Evolutionary conservation across 2,329 filamentous ascomycete genomes (phyloP).

Genomic region (Talaromyces atroroseus): DNA sequence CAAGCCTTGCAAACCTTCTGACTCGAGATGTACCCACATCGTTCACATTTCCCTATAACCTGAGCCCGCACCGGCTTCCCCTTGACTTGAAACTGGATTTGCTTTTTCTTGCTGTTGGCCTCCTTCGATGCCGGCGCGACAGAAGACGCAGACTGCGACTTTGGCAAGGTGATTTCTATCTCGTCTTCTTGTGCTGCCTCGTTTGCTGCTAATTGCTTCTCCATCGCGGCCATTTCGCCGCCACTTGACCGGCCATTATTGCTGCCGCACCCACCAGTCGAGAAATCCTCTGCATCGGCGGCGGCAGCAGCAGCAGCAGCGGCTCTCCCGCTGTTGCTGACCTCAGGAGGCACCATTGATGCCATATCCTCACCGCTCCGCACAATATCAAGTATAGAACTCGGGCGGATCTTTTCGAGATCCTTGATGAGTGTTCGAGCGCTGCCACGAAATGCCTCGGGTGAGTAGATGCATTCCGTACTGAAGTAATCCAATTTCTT

Average conservation of each 20-base stretch:
- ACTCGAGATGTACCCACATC: conserved; percentile 92
- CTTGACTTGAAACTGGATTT: conserved; percentile 20
- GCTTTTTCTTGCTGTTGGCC: conserved; percentile 20
- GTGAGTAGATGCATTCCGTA: conserved; percentile 97
- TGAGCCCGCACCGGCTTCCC: conserved; percentile 54
- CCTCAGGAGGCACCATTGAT: conserved; percentile 64
- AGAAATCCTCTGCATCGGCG: conserved; percentile 49
- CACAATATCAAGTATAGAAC: conserved; percentile 91
- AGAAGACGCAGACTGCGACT: conserved; percentile 10
- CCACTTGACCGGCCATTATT: conserved; percentile 61
- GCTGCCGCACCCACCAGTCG: conserved; percentile 68
- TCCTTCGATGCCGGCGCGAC: conserved; percentile 7
- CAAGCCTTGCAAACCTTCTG: conserved; percentile 93
- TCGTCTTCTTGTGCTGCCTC: conserved; percentile 59
- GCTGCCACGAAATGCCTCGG: conserved; percentile 91
- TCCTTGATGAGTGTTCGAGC: conserved; percentile 92
- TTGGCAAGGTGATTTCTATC: conserved; percentile 54
- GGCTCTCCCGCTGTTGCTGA: conserved; percentile 32
- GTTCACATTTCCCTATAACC: conserved; percentile 69
- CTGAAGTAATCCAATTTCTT: conserved; percentile 97
- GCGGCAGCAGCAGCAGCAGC: conserved; percentile 22
- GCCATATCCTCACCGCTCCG: conserved; percentile 96
- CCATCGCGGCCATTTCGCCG: conserved; percentile 77
- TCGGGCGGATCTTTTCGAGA: conserved; percentile 84
- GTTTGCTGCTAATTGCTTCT: conserved; percentile 63